Percentiles rank a stretch among this genome's conserved stretches.
phyloP scores from a whole-genome alignment of 306 rosid genomes.

The Cucumis cinereus region DNA sequence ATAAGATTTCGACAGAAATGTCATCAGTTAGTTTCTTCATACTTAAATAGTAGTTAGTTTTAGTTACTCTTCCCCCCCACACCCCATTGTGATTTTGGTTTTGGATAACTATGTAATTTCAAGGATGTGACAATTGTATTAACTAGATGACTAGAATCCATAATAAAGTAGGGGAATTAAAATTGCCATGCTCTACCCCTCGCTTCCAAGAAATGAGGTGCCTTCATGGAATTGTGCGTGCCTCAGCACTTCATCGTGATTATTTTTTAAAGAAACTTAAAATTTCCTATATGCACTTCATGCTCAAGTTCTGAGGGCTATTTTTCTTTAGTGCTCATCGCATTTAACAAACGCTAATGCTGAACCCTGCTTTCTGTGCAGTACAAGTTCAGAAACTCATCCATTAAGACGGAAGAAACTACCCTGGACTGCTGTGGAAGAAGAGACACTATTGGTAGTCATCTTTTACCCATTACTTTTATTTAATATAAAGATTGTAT shows the following conservation, averaged over 20 bases:
- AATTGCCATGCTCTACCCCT: background rate
- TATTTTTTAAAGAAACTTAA: background rate
- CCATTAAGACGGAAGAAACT: conserved; percentile 23
- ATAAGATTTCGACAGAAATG: conserved; percentile 7
- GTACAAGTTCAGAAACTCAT: conserved; percentile 20
- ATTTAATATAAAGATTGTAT: background rate
- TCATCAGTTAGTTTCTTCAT: conserved; percentile 28
- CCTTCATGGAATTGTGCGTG: background rate
- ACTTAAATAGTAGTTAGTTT: background rate
- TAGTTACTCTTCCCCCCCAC: background rate
- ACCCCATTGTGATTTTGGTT: background rate
- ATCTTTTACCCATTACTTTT: background rate
- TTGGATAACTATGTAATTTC: background rate
- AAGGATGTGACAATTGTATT: background rate
- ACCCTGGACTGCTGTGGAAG: conserved; percentile 54
- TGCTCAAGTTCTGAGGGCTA: background rate
- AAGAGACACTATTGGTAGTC: conserved; percentile 38
- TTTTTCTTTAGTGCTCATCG: background rate
- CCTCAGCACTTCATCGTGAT: background rate
- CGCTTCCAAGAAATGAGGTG: background rate
- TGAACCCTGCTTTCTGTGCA: conserved; percentile 15
- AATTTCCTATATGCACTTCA: background rate
- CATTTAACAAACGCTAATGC: background rate
- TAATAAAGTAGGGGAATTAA: background rate
- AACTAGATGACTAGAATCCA: background rate